A percentile compares a stretch with the other conserved stretches of the same genome.
Evolutionary conservation across 2,329 filamentous ascomycete genomes (phyloP).

Genomic region (Aspergillus pseudoterreus): DNA sequence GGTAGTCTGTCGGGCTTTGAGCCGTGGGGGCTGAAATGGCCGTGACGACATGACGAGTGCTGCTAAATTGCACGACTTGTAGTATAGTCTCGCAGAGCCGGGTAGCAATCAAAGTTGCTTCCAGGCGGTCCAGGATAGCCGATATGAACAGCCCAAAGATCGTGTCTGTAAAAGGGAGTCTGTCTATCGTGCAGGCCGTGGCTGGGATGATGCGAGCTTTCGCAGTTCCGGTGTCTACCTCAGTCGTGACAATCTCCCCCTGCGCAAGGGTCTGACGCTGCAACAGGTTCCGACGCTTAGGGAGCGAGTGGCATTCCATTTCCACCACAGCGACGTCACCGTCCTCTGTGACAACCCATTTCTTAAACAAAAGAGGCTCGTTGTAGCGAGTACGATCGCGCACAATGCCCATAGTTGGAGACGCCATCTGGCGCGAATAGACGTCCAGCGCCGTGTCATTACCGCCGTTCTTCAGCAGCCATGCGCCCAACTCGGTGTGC

Average conservation of each 20-base stretch:
- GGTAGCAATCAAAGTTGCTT: slow-evolving; percentile 60
- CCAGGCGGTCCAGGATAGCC: slow-evolving; percentile 67
- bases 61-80: slow-evolving; percentile 48
- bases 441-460: slow-evolving; percentile 19
- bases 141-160: slow-evolving; percentile 63
- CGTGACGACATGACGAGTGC: slow-evolving; percentile 57
- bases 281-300: slow-evolving; percentile 26
- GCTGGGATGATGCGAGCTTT: slow-evolving; percentile 22
- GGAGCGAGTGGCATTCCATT: slow-evolving; percentile 25
- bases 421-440: slow-evolving; percentile 10
- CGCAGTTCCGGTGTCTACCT: slow-evolving; percentile 6
- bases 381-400: slow-evolving; percentile 22
- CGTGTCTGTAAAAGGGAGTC: slow-evolving; percentile 44
- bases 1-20: slow-evolving; percentile 64
- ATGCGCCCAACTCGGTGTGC: slow-evolving; percentile 13
- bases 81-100: slow-evolving; percentile 57
- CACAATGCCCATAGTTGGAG: slow-evolving; percentile 19
- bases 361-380: slow-evolving; percentile 22
- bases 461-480: slow-evolving; percentile 20
- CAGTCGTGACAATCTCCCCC: background rate
- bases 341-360: slow-evolving; percentile 17
- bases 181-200: slow-evolving; percentile 31
- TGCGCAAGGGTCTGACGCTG: slow-evolving; percentile 10
- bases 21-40: slow-evolving; percentile 68
- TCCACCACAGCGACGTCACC: slow-evolving; percentile 11